phyloP scores from a whole-genome alignment of 805 yeast species.

The Starmerella roubikii region DNA sequence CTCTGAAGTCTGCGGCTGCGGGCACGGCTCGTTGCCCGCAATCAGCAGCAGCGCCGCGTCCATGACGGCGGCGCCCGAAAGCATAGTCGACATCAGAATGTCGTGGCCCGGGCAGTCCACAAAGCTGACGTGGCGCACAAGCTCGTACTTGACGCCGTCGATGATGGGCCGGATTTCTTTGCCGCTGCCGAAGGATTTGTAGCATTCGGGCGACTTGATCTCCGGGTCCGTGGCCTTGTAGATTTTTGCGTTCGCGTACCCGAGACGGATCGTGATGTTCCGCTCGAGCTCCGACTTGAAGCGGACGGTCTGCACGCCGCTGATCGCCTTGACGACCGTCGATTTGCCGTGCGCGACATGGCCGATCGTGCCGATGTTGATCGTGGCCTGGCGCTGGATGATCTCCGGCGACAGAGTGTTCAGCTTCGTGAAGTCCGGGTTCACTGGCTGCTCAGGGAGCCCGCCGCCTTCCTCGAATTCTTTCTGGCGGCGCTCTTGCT shows the following conservation, averaged over 20 bases:
- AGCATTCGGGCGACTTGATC: constrained; percentile 90
- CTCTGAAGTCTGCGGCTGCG: constrained; percentile 98
- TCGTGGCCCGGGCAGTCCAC: constrained; percentile 99
- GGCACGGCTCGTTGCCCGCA: constrained; percentile 98
- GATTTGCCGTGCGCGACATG: constrained; percentile 94
- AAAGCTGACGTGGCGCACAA: constrained; percentile 92
- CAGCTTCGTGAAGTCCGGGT: constrained; percentile 68
- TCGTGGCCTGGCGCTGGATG: constrained; percentile 92
- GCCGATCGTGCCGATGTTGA: constrained; percentile 90
- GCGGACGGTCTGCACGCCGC: constrained; percentile 98
- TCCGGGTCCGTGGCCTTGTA: constrained; percentile 76
- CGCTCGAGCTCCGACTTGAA: constrained; percentile 98
- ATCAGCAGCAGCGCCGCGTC: constrained; percentile 93
- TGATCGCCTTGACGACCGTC: constrained; percentile 87
- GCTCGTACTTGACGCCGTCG: constrained; percentile 69
- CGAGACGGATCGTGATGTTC: constrained; percentile 95
- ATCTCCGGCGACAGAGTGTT: constrained; percentile 90
- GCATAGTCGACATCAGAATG: constrained; percentile 99
- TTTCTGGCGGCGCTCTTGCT: constrained; percentile 61
- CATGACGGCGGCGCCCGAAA: constrained; percentile 99
- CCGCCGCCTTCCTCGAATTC: constrained; percentile 99
- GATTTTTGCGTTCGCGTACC: constrained; percentile 97
- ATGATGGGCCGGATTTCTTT: constrained; percentile 91
- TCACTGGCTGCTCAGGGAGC: constrained; percentile 85
- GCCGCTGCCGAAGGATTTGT: constrained; percentile 85